Percentiles rank a stretch among this genome's conserved stretches.
Conservation (phyloP, 2,329 filamentous ascomycete genomes). For the Aspergillus udagawae region DNA sequence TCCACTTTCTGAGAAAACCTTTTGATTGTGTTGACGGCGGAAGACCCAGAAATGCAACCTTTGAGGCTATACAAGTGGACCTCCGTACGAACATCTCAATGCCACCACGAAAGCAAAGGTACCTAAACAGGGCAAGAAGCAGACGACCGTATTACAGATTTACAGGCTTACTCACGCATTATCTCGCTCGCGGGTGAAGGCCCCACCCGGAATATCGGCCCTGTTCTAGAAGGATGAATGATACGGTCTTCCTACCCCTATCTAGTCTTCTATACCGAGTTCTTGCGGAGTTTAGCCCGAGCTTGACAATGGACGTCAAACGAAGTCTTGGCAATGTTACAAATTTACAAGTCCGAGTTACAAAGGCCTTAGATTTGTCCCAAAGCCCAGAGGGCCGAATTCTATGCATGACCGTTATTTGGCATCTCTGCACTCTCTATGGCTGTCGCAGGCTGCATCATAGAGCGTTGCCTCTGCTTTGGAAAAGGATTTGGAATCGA, state of each 20-base stretch:
- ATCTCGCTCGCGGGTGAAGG: background rate
- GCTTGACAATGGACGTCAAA: background rate
- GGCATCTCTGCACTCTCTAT: background rate
- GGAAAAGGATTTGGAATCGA: background rate
- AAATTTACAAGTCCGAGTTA: background rate
- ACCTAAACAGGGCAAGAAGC: background rate
- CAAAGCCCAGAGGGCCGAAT: background rate
- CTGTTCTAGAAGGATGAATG: background rate
- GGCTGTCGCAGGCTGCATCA: too few species aligned
- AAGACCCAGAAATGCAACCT: background rate
- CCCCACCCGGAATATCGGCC: background rate
- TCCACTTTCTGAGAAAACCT: background rate
- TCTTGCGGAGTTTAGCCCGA: background rate
- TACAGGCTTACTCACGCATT: background rate
- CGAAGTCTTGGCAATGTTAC: background rate
- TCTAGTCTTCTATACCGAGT: background rate
- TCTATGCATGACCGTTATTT: background rate
- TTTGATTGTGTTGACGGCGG: background rate
- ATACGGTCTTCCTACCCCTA: background rate
- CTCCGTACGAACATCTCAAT: background rate
- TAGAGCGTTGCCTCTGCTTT: too few species aligned
- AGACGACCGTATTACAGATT: background rate
- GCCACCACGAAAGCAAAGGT: background rate
- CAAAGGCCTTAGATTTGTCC: background rate
- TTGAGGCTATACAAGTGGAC: background rate